phyloP scores from a whole-genome alignment of 106 monocot genomes.

The Acorus gramineus region DNA sequence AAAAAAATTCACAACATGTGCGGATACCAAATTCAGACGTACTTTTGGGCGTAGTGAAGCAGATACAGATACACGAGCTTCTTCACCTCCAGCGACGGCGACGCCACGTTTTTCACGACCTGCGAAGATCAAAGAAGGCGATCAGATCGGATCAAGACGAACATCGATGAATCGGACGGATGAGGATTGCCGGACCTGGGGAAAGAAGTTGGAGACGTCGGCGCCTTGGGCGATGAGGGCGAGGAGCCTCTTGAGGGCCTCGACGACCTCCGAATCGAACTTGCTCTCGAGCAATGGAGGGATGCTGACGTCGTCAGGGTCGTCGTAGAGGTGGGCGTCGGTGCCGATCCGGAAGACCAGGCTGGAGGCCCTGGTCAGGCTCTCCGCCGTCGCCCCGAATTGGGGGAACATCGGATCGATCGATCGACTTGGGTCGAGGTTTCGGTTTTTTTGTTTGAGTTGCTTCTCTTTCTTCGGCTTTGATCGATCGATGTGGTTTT shows the following conservation, averaged over 20 bases:
- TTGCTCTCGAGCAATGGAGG: slow-evolving; percentile 73
- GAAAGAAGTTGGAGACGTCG: slow-evolving; percentile 86
- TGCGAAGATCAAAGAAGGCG: slow-evolving; percentile 8
- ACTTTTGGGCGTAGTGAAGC: slow-evolving; percentile 94
- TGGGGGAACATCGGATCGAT: slow-evolving; percentile 60
- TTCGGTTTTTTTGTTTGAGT: slow-evolving; percentile 19
- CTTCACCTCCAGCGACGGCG: slow-evolving; percentile 82
- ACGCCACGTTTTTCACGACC: slow-evolving; percentile 97
- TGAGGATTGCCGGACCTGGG: slow-evolving; percentile 45
- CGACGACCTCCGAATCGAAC: slow-evolving; percentile 83
- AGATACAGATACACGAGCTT: slow-evolving; percentile 92
- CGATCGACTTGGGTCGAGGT: slow-evolving; percentile 84
- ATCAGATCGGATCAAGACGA: background rate
- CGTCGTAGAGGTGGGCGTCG: slow-evolving; percentile 96
- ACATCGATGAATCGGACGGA: background rate
- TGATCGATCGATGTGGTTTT: too few species aligned
- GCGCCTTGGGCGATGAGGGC: slow-evolving; percentile 92
- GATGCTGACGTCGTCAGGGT: slow-evolving; percentile 83
- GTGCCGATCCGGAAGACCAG: slow-evolving; percentile 88
- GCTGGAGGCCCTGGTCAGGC: slow-evolving; percentile 67
- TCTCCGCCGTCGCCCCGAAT: slow-evolving; percentile 58
- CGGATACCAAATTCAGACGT: slow-evolving; percentile 1
- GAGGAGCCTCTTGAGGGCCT: slow-evolving; percentile 93
- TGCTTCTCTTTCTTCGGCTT: too few species aligned
- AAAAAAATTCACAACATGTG: background rate